A percentile compares a stretch with the other conserved stretches of the same genome.
Evolutionary conservation across 495 filamentous ascomycete genomes (phyloP).

Genomic region (Tuber melanosporum): DNA sequence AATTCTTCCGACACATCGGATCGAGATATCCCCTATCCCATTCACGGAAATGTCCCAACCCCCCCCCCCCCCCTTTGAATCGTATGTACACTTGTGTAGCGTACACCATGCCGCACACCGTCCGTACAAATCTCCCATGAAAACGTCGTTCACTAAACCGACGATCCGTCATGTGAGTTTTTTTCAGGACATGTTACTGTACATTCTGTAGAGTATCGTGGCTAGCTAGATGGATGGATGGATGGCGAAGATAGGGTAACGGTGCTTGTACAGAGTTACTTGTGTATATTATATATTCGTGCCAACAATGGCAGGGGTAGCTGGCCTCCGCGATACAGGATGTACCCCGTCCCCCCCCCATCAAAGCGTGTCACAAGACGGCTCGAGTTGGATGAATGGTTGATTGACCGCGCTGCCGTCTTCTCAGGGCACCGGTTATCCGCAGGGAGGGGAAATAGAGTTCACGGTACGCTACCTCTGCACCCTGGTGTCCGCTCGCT

Average conservation of each 20-base stretch:
- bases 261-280: not conserved
- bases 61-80: not conserved
- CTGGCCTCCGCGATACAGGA: not conserved
- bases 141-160: not conserved
- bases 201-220: not conserved
- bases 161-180: not conserved
- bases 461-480: not conserved
- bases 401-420: not conserved
- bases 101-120: not conserved
- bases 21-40: not conserved
- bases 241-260: not conserved
- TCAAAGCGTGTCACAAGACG: not conserved
- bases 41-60: not conserved
- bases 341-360: no score
- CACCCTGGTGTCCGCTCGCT: not conserved
- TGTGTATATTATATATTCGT: no score
- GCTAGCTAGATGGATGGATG: not conserved
- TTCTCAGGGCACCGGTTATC: no score
- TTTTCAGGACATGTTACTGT: not conserved
- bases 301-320: not conserved
- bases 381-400: not conserved
- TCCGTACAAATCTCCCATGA: not conserved
- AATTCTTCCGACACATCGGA: not conserved
- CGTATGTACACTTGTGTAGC: not conserved
- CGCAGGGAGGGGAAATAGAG: no score